Evolutionary conservation across 176 grass and related monocot species (phyloP).

Genomic region (Avena sativa): DNA sequence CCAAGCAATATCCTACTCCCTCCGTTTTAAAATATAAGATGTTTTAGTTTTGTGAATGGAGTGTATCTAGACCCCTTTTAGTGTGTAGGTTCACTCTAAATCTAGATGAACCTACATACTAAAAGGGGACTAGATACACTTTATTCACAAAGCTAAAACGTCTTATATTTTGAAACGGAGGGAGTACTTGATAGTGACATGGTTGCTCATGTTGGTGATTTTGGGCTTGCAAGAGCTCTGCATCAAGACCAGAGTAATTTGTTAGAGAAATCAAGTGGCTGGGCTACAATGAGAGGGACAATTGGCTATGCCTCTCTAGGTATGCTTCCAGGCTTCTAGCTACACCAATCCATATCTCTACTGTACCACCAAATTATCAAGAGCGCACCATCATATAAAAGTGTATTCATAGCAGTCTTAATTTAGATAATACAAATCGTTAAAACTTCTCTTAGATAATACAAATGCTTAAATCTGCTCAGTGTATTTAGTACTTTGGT

Average conservation of each 20-base stretch:
- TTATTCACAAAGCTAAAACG: too few relatives aligned
- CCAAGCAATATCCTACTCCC: conserved; percentile 24
- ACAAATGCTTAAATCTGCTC: neutral
- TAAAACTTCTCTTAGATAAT: neutral
- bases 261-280: conserved; percentile 2
- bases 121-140: too few relatives aligned
- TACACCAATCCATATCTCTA: neutral
- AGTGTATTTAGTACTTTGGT: neutral
- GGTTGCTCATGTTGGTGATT: conserved; percentile 37
- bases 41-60: too few relatives aligned
- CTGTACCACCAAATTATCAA: neutral
- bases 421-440: neutral
- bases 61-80: too few relatives aligned
- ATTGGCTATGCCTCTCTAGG: conserved; percentile 29
- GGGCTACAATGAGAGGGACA: conserved; percentile 35
- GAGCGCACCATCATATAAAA: neutral
- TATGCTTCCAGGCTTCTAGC: neutral
- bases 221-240: conserved; percentile 38
- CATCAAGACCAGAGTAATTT: conserved; percentile 15
- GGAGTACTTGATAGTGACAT: neutral
- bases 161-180: too few relatives aligned
- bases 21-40: too few relatives aligned
- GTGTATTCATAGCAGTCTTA: neutral
- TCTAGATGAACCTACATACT: too few relatives aligned
- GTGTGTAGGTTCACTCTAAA: too few relatives aligned